These are phyloP conservation scores for Murraya paniculata DNA, from an alignment of 345 rosid species.

Conservation along the genomic window DNA sequence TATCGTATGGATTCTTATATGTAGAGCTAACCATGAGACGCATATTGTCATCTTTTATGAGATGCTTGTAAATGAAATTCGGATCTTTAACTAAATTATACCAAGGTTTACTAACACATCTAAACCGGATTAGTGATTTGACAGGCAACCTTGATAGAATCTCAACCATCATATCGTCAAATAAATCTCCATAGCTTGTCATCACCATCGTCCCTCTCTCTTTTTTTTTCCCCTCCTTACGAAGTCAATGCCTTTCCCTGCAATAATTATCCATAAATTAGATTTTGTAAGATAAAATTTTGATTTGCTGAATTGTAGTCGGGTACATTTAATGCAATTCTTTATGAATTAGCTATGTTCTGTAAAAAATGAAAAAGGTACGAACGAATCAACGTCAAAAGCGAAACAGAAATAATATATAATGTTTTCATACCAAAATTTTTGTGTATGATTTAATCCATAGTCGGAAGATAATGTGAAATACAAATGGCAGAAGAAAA, in stretches of 20 bases:
- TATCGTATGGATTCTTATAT: neutral
- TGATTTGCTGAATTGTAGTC: no score
- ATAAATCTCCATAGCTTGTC: neutral
- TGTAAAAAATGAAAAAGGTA: no score
- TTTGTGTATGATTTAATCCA: no score
- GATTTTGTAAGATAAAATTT: neutral
- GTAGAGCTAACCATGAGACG: neutral
- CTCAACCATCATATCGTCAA: neutral
- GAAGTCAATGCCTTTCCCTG: neutral
- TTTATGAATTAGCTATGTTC: no score
- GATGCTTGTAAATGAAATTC: neutral
- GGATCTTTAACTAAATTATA: neutral
- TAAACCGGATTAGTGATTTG: no score
- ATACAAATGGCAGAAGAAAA: neutral
- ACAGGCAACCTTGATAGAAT: neutral
- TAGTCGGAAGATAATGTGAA: neutral
- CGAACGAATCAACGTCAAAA: no score
- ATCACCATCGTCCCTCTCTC: neutral
- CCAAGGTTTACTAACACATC: no score
- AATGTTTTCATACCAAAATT: no score
- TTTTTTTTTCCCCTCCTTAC: fast-evolving
- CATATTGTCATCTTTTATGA: neutral
- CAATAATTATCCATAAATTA: neutral
- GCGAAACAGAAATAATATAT: no score
- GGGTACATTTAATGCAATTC: no score